Evolutionary conservation across 2,329 filamentous ascomycete species (phyloP), one percentile per base, ranked within the genome.

Genomic region (Arachnopeziza araneosa): DNA sequence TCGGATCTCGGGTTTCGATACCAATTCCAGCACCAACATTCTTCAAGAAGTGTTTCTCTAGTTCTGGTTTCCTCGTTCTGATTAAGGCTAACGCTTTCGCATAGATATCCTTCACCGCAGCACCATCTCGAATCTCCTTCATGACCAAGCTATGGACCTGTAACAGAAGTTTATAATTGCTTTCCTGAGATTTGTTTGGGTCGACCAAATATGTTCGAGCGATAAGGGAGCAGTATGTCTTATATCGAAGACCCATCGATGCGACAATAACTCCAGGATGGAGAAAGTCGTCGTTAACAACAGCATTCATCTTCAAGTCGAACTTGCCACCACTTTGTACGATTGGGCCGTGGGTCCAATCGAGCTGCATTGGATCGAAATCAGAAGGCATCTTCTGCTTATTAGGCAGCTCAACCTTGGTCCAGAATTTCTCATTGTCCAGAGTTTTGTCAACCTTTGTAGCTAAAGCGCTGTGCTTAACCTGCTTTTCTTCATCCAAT

Each of bases 291-390:
- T 91, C 86, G 72, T 96, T 92, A 10, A 92, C 85, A 60, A 92
- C 88, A 1, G 86, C 82, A 12, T 83, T 84, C 69, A 96, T 88
- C 69, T 89, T 90, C 30, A 99, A 79, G 70, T 99, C 96, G 73
- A 96, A 99, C 69, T 91, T 93, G 67, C 95, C 95, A 68, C 96
- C 95, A 70, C 93, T 98, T 78, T 99, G 93, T 53, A 99, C 88
- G 1, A 92, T 86, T 1, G 93, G 93, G 4, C 90, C 90, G 61
- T 96, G 84, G 50, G 91, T 90, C 93, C 95, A 99, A 75, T 99
- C 95, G 58, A 99, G 85, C 72, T 97, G 91, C 63, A 87, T 78
- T 2, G 90, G 81, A 72, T 98, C 95, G 67, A 99, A 93, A 69
- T 96, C 92, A 19, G 85, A 81, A 1, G 93, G 91, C 57, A 97